Evolutionary conservation across 768 basidiomycete species (phyloP).

Genomic region (Hemileccinum rubropunctum): DNA sequence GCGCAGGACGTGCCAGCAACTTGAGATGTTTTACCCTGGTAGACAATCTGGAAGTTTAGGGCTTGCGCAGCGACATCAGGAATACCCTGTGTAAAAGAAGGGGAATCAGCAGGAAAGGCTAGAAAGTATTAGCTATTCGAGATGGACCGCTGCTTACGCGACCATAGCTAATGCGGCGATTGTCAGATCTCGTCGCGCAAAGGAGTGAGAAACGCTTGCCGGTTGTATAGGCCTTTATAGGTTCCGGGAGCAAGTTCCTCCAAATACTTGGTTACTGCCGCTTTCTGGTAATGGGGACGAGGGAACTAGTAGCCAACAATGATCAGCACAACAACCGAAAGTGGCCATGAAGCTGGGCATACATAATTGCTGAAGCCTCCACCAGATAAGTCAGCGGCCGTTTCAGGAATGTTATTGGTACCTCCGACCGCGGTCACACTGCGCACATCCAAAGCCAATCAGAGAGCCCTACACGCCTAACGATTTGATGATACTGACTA

Average conservation of each 20-base stretch:
- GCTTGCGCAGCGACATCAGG: constrained; percentile 70
- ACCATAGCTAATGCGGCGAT: constrained; percentile 36
- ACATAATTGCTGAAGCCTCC: constrained; percentile 75
- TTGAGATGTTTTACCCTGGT: constrained; percentile 33
- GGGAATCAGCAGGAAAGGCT: not conserved
- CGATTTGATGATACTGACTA: constrained; percentile 35
- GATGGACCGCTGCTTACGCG: constrained; percentile 37
- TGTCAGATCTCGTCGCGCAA: not conserved
- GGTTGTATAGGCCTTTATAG: constrained; percentile 60
- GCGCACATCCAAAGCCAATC: not conserved
- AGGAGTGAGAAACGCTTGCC: constrained; percentile 33
- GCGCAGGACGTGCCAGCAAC: constrained; percentile 67
- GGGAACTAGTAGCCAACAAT: constrained; percentile 38
- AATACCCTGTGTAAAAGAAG: constrained; percentile 36
- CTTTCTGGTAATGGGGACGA: constrained; percentile 53
- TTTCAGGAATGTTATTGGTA: constrained; percentile 57
- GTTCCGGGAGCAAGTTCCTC: constrained; percentile 42
- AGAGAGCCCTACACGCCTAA: not conserved
- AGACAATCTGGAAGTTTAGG: constrained; percentile 46
- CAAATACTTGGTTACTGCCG: constrained; percentile 44
- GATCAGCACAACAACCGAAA: constrained; percentile 4
- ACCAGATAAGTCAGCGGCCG: constrained; percentile 58
- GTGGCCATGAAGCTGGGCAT: constrained; percentile 8
- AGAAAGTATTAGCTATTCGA: not conserved
- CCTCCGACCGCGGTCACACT: constrained; percentile 79